Evolutionary conservation across 2,329 filamentous ascomycete genomes (phyloP), one percentile per base, ranked within the genome.

Genomic region (Aspergillaceae sp.): DNA sequence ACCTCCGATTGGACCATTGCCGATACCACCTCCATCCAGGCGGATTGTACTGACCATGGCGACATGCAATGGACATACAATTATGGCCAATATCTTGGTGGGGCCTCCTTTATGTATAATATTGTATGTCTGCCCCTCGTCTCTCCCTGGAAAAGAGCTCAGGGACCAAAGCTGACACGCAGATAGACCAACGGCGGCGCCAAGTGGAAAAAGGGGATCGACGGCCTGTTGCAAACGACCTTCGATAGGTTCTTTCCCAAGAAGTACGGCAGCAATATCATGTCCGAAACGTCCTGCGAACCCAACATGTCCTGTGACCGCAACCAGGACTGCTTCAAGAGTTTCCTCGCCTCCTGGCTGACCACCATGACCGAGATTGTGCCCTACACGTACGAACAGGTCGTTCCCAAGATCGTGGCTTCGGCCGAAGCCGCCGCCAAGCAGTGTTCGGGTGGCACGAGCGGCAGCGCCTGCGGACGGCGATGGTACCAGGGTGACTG

Each of bases 261-360:
- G 42, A 46, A 66, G 28, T 62, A 62, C 30, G 64, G 59, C 37
- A 65, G 78, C 9, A 74, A 74, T 37, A 72, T 84, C 53, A 80
- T 85, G 55, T 79, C 70, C 46, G 87, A 92, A 62, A 67, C 79
- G 3, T 74, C 81, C 8, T 91, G 87, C 66, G 84, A 89, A 56
- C 65, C 72, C 2, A 69, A 62, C 7, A 59, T 62, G 29, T 78
- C 71, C 35, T 92, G 87, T 69, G 83, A 83, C 45, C 74, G 78
- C 41, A 87, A 91, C 56, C 85, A 88, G 73, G 66, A 79, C 49
- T 80, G 78, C 2, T 89, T 85, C 76, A 87, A 87, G 66, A 83
- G 83, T 19, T 84, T 83, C 54, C 71, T 87, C 10, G 75, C 80
- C 54, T 77, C 82, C 28, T 86, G 83, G 80, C 68, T 87, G 54